Evolutionary conservation across 805 yeast species (phyloP).

Genomic region (Aciculoconidium aculeatum): DNA sequence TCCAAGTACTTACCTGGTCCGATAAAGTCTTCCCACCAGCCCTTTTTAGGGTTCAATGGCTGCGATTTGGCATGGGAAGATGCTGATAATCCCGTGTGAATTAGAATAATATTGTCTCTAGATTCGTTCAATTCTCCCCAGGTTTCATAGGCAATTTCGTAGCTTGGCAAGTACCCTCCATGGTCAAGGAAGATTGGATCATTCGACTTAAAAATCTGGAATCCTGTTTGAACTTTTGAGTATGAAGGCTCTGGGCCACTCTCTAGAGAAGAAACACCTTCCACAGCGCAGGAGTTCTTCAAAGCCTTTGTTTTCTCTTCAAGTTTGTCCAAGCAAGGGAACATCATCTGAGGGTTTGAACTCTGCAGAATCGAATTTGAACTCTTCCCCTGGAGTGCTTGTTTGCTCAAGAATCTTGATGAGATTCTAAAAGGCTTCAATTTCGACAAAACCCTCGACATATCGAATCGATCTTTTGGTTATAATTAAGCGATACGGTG

Average conservation of each 20-base stretch:
- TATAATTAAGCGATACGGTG: no score
- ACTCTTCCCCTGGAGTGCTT: no score
- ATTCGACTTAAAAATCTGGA: slow-evolving; percentile 46
- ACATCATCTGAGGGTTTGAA: slow-evolving; percentile 64
- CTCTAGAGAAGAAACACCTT: slow-evolving; percentile 35
- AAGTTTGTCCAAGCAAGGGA: slow-evolving; percentile 80
- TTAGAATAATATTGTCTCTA: slow-evolving; percentile 65
- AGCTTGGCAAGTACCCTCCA: slow-evolving; percentile 72
- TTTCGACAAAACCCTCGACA: no score
- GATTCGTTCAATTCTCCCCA: slow-evolving; percentile 74
- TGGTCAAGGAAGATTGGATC: slow-evolving; percentile 69
- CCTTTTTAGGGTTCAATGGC: slow-evolving; percentile 57
- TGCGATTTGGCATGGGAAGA: slow-evolving; percentile 91
- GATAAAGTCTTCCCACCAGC: slow-evolving; percentile 96
- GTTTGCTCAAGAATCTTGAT: no score
- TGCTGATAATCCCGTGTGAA: slow-evolving; percentile 91
- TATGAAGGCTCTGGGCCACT: slow-evolving; percentile 86
- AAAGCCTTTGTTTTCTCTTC: slow-evolving; percentile 48
- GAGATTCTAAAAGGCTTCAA: no score
- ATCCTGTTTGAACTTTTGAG: slow-evolving; percentile 62
- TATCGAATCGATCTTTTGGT: no score
- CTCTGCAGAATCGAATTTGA: no score
- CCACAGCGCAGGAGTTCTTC: slow-evolving; percentile 16
- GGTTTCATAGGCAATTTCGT: slow-evolving; percentile 83
- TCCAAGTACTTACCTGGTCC: slow-evolving; percentile 80